These are phyloP conservation scores for Avena insularis DNA, from an alignment of 176 grass and related monocot species.

Conservation along the genomic window DNA sequence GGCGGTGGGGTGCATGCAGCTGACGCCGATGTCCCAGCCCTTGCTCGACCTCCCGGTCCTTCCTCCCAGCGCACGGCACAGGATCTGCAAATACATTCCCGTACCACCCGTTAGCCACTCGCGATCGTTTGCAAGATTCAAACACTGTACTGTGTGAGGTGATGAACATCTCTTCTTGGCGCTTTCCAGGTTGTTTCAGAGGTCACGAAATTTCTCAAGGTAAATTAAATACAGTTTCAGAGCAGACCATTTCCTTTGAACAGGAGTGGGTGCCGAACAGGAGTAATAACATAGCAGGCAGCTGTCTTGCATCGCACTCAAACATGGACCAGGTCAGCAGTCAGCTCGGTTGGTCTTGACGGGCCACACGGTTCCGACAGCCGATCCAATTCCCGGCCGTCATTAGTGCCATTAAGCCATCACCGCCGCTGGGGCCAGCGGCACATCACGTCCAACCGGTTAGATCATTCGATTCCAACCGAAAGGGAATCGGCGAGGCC, in stretches of 20 bases:
- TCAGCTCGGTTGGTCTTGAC: not conserved
- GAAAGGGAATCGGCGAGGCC: not conserved
- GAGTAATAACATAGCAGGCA: too few relatives aligned
- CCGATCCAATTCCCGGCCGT: not conserved
- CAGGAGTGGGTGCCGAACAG: too few relatives aligned
- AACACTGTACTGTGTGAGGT: not conserved
- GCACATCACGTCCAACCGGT: not conserved
- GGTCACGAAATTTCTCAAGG: not conserved
- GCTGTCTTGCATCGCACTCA: not conserved
- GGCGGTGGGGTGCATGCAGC: slow-evolving; percentile 81
- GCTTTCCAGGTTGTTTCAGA: not conserved
- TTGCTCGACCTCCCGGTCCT: slow-evolving; percentile 65
- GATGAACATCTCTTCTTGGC: not conserved
- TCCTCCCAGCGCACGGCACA: slow-evolving; percentile 81
- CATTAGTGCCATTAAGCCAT: not conserved
- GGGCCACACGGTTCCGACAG: not conserved
- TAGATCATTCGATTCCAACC: not conserved
- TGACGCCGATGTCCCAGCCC: slow-evolving; percentile 90
- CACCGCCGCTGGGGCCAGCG: not conserved
- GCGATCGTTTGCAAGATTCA: not conserved
- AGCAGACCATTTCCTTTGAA: not conserved
- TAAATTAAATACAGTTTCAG: not conserved
- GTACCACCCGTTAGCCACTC: not conserved
- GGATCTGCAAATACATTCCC: slow-evolving; percentile 48
- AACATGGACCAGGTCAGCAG: not conserved